These are phyloP conservation scores for Cicer bijugum DNA, from an alignment of 306 rosid species.

Conservation along the genomic window DNA sequence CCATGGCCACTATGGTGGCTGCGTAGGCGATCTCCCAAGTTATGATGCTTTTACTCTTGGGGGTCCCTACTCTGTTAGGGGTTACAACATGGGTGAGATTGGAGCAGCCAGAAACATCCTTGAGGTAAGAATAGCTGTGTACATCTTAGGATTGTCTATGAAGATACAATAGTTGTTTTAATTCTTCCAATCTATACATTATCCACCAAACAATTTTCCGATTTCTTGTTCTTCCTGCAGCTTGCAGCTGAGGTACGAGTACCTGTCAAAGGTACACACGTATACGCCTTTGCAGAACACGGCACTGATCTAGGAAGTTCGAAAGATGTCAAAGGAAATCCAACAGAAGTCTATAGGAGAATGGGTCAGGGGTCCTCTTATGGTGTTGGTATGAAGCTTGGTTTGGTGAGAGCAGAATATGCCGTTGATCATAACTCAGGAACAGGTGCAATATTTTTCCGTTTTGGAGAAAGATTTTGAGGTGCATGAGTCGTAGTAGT, in stretches of 20 bases:
- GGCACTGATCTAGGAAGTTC: conserved; percentile 97
- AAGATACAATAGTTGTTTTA: conserved; percentile 3
- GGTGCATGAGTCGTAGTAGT: conserved; percentile 37
- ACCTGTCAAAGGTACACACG: conserved; percentile 83
- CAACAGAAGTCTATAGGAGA: conserved; percentile 92
- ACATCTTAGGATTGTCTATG: conserved; percentile 20
- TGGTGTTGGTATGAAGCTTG: conserved; percentile 87
- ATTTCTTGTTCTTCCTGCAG: conserved; percentile 50
- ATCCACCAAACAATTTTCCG: conserved; percentile 17
- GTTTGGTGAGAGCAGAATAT: conserved; percentile 90
- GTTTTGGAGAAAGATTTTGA: conserved; percentile 96
- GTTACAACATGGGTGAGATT: conserved; percentile 98
- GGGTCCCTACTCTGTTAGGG: conserved; percentile 98
- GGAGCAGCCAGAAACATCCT: conserved; percentile 96
- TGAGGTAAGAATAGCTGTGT: conserved; percentile 62
- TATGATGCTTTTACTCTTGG: conserved; percentile 98
- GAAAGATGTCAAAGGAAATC: conserved; percentile 91
- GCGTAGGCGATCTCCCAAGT: conserved; percentile 98
- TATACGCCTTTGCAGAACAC: conserved; percentile 91
- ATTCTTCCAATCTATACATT: background rate
- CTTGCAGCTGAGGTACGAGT: conserved; percentile 89
- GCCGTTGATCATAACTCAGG: conserved; percentile 97
- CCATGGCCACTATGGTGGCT: conserved; percentile 97
- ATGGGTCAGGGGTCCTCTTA: conserved; percentile 92
- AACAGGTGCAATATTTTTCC: conserved; percentile 88